phyloP scores from a whole-genome alignment of 768 basidiomycete species.

The Pseudohyphozyma bogoriensis region DNA sequence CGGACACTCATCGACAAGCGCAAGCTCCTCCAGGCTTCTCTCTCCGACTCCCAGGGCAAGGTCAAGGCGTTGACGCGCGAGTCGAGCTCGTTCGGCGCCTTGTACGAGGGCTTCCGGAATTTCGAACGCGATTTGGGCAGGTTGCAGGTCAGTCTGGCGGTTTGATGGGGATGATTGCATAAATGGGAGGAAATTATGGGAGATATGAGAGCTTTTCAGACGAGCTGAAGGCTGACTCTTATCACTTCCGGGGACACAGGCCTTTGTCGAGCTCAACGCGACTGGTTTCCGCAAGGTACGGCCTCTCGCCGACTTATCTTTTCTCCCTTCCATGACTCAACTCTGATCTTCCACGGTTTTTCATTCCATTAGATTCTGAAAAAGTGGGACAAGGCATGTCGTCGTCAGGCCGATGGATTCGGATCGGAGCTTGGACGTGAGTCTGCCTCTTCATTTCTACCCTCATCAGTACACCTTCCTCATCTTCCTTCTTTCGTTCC shows the following conservation, averaged over 20 bases:
- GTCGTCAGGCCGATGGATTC: constrained; percentile 25
- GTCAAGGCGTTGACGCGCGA: constrained; percentile 47
- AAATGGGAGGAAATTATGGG: too few relatives aligned
- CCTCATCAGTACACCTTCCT: too few relatives aligned
- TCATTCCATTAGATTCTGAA: constrained; percentile 44
- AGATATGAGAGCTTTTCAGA: neutral
- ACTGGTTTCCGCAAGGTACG: constrained; percentile 93
- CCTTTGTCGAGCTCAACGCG: constrained; percentile 95
- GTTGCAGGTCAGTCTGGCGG: constrained; percentile 62
- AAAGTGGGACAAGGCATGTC: constrained; percentile 76
- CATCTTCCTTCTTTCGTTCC: neutral
- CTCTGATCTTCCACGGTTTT: too few relatives aligned
- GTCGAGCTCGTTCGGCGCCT: constrained; percentile 44
- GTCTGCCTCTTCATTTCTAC: too few relatives aligned
- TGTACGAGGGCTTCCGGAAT: constrained; percentile 90
- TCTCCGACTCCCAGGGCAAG: constrained; percentile 57
- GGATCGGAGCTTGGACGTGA: constrained; percentile 18
- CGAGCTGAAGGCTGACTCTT: constrained; percentile 6
- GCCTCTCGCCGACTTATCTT: too few relatives aligned
- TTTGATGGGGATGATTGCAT: too few relatives aligned
- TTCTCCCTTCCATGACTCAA: too few relatives aligned
- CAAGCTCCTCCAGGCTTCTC: constrained; percentile 59
- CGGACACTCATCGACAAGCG: constrained; percentile 89
- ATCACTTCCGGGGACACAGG: too few relatives aligned
- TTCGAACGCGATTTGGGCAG: constrained; percentile 90